Evolutionary conservation across 768 basidiomycete genomes (phyloP), one percentile per base, ranked within the genome.

Genomic region (Hypsizygus marmoreus): DNA sequence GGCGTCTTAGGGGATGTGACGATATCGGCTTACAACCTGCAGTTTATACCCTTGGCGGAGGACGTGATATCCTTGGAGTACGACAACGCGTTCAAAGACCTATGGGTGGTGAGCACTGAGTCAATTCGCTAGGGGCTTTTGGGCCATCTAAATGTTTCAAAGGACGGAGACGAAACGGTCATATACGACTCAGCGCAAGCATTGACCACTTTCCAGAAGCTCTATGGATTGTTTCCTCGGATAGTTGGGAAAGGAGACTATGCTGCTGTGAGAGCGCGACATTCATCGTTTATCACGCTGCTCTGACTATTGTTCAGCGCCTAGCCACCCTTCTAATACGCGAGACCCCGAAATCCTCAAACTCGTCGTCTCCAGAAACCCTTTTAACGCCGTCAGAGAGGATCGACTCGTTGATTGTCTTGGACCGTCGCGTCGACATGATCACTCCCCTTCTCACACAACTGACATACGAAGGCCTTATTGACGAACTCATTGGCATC

Each of bases 1-100:
- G 97, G 95, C n/a, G 95, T 99, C 1, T 77, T 95, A 12, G 97
- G 97, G n/a, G 95, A 97, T 58, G 75, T 99, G 34, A 84, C 80
- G 6, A 80, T 98, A 23, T 81, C 83, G 14, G 80, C 91, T 22
- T 95, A 92, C 66, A 91, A 91, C 63, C 76, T 99, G 17, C 93
- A 95, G 56, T 91, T 97, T 56, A 92, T 98, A 51, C 93, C 95
- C 12, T 59, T 98, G 28, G 95, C 95, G 47, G 86, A 91, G 13
- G 97, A 99, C 64, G 82, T 97, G 47, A 69, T 98, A 24, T 97
- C 93, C 2, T 68, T 99, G 23, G 97, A 99, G 69, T 69, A 85
- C 53, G 91, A 93, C 36, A 77, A 75, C 49, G 84, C 88, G 1
- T 91, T 95, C 69, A 86, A 82, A 67, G 92, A 95, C 61, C 71